These are phyloP conservation scores for Zygosaccharomyces bailii DNA, from an alignment of 805 yeast species.

Conservation along the genomic window DNA sequence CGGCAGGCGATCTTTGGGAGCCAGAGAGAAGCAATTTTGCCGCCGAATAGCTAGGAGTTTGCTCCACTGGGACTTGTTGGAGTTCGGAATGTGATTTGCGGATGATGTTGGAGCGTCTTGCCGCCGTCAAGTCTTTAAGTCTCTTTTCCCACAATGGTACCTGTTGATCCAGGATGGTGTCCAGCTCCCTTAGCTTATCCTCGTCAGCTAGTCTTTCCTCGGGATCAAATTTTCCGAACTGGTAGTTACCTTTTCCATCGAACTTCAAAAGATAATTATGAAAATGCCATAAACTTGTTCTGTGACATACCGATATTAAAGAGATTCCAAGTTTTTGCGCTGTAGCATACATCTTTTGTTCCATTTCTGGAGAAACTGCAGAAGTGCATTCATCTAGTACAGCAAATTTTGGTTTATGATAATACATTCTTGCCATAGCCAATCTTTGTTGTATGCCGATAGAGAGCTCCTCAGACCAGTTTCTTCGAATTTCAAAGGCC, in stretches of 20 bases:
- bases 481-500: slow-evolving; percentile 65
- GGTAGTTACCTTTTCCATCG: slow-evolving; percentile 76
- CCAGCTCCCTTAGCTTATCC: slow-evolving; percentile 70
- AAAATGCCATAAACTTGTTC: slow-evolving; percentile 90
- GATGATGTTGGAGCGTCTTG: slow-evolving; percentile 37
- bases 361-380: slow-evolving; percentile 87
- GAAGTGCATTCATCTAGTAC: slow-evolving; percentile 95
- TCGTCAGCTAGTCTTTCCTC: slow-evolving; percentile 68
- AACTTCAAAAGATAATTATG: slow-evolving; percentile 79
- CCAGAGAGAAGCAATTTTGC: not conserved
- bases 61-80: not conserved
- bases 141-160: slow-evolving; percentile 65
- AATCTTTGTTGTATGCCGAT: slow-evolving; percentile 90
- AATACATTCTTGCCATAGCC: slow-evolving; percentile 89
- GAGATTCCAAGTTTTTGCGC: slow-evolving; percentile 80
- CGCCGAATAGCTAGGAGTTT: not conserved
- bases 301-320: slow-evolving; percentile 83
- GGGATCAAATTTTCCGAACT: slow-evolving; percentile 64
- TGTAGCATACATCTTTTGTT: slow-evolving; percentile 79
- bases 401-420: slow-evolving; percentile 89
- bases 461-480: slow-evolving; percentile 86
- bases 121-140: slow-evolving; percentile 59
- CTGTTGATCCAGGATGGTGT: slow-evolving; percentile 61
- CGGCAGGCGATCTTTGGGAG: not conserved
- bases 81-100: slow-evolving; percentile 34